Evolutionary conservation across 768 basidiomycete genomes (phyloP), one percentile per base, ranked within the genome.

Genomic region (Podaxis carcinomalis): DNA sequence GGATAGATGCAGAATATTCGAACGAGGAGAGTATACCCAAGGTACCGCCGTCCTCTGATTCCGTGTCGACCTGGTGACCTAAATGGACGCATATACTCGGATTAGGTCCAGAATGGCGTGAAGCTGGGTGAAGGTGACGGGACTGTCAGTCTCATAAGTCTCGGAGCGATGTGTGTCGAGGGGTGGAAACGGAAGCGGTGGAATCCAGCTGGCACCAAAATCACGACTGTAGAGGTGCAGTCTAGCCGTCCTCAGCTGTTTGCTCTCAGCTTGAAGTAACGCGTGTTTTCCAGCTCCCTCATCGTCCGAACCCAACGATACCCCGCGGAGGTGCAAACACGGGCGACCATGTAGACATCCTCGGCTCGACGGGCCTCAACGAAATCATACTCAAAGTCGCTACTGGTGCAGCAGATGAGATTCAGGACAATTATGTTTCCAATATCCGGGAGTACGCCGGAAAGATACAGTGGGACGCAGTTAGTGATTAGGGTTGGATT

Each of bases 91-190:
- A 5, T 32, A 32, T 9, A 32, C 32, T 32, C 7, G 32, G 1
- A 32, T 19, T 35, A 88, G 87, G 75, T 92, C 51, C 77, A 81
- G 56, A 93, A 91, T 63, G 95, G 95, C 10, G 92, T 98, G 56
- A 92, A 90, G 65, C 86, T 95, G 73, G 93, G 93, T 42, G 94
- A 97, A 76, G 96, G 95, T 6, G 97, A 98, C 70, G 96, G 97
- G 11, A 98, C 97, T 1, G 94, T 95, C 23, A 86, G 86, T 66
- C 74, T 94, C 44, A 68, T 95, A 36, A 92, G 90, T 65, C 78
- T 95, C 56, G 96, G 95, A 14, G 86, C 91, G n/a, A 97, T 98
- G 94, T 98, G 96, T 68, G 88, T 90, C 10, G 93, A 94, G 69
- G 96, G 95, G 5, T 97, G 95, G 96, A 91, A 90, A 72, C 79